Conservation (phyloP, 1,284 basidiomycete genomes). For the Hemileccinum hortonii region DNA sequence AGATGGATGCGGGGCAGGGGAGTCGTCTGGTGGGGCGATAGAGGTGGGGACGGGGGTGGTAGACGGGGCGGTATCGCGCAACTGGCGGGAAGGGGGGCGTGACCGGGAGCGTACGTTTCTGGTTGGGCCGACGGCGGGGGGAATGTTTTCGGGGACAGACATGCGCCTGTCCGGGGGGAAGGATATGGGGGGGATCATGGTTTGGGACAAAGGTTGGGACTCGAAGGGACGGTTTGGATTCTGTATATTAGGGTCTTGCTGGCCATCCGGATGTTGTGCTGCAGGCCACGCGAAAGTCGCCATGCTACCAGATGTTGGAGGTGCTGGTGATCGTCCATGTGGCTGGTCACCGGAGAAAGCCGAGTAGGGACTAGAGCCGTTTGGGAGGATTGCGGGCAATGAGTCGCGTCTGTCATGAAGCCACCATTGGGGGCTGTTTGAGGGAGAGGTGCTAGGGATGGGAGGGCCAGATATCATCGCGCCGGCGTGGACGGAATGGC, state of each 20-base stretch:
- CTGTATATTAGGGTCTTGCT: conserved; percentile 42
- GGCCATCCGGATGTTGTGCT: conserved; percentile 47
- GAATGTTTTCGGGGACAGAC: conserved; percentile 64
- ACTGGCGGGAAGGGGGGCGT: conserved; percentile 66
- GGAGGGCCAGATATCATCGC: conserved; percentile 35
- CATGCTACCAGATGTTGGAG: conserved; percentile 57
- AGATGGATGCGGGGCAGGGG: conserved; percentile 35
- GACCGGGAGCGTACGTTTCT: conserved; percentile 64
- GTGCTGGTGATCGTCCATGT: conserved; percentile 58
- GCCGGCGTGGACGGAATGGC: conserved; percentile 70
- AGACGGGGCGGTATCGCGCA: conserved; percentile 43
- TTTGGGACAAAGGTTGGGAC: conserved; percentile 36
- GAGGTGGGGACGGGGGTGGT: conserved; percentile 36
- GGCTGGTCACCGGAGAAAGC: conserved; percentile 64
- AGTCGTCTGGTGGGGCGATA: conserved; percentile 40
- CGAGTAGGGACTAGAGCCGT: conserved; percentile 56
- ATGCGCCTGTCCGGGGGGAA: conserved; percentile 67
- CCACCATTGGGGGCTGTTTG: conserved; percentile 47
- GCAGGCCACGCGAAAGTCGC: conserved; percentile 71
- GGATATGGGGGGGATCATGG: conserved; percentile 57
- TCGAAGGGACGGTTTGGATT: conserved; percentile 38
- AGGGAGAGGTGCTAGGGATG: conserved; percentile 19
- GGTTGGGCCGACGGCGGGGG: conserved; percentile 44
- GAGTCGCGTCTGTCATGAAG: conserved; percentile 69
- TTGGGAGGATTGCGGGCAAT: conserved; percentile 64